Evolutionary conservation across 345 rosid genomes (phyloP), one percentile per base, ranked within the genome.

Genomic region (Abelmoschus esculentus): DNA sequence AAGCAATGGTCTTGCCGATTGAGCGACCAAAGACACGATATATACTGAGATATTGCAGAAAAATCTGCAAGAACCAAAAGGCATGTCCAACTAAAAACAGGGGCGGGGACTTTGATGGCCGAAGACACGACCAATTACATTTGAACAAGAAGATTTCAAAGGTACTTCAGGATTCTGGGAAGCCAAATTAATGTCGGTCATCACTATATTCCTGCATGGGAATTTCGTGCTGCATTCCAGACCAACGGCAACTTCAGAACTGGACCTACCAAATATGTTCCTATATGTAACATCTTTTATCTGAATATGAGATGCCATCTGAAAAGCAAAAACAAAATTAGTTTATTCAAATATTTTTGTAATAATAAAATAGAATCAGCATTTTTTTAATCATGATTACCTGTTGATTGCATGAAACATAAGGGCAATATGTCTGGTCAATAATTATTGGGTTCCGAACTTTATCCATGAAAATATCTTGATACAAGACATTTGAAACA

Each of bases 361-460:
- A 40, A 40, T 40, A 9, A 2, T 40, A 9, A 40, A 40, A 7
- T 7, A 40, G 2, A 40, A 40, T 40, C 11, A 40, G 11, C 11
- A 7, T 36, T 36, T 36, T 36, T 36, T 36, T 0, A 36, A 7
- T 40, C 9, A 40, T 1, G 8, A 40, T 55, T 55, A 57, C 78
- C 73, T 52, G 17, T 7, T n/a, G 36, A 29, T 68, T 34, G 54
- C 83, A 80, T 7, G 67, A 31, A 55, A 69, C 60, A 6, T 17
- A 1, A 3, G 80, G 80, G 75, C 85, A 77, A 14, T 84, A 84
- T 22, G 62, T 59, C 50, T 84, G 87, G 64, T 84, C 83, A 2
- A 84, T 74, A 36, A 79, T 74, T 8, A 84, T 84, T 1, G 87
- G 85, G 44, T 84, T 84, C 9, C 62, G 53, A 7, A 84, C 87